A percentile compares a stretch with the other conserved stretches of the same genome.
These are phyloP conservation scores for Leccinum fibrillosum DNA, from an alignment of 768 basidiomycete species.

Conservation along the genomic window DNA sequence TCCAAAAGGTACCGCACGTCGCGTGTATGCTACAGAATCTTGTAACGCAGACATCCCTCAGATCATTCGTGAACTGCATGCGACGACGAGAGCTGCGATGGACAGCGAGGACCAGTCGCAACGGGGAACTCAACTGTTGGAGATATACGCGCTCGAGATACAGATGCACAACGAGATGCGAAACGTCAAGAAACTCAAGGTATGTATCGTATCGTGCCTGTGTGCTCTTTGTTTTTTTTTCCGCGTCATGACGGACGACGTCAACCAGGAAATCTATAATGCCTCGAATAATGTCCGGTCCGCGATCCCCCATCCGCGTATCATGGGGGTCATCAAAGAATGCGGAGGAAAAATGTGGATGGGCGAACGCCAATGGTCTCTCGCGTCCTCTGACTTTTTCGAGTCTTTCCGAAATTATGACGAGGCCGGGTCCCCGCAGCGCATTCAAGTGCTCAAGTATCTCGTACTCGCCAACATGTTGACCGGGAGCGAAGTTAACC, in stretches of 20 bases:
- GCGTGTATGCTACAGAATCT: neutral
- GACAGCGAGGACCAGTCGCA: constrained; percentile 86
- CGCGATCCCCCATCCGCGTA: constrained; percentile 96
- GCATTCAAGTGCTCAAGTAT: constrained; percentile 98
- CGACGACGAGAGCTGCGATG: constrained; percentile 53
- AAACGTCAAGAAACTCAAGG: constrained; percentile 96
- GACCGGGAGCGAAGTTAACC: constrained; percentile 97
- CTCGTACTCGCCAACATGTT: constrained; percentile 97
- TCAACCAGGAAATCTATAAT: constrained; percentile 90
- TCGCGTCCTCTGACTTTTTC: constrained; percentile 97
- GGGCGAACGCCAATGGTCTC: constrained; percentile 99
- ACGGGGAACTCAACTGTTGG: constrained; percentile 89
- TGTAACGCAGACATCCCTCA: constrained; percentile 24
- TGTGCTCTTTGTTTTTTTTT: neutral
- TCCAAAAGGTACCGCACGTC: constrained; percentile 61
- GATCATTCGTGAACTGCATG: constrained; percentile 77
- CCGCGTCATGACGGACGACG: constrained; percentile 1
- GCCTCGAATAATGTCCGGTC: constrained; percentile 89
- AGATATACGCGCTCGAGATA: constrained; percentile 97
- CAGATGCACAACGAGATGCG: constrained; percentile 98
- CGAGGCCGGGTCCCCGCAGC: constrained; percentile 93
- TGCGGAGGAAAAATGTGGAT: constrained; percentile 99
- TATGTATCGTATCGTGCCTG: constrained; percentile 23
- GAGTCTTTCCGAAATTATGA: constrained; percentile 99
- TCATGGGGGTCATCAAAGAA: constrained; percentile 99